These are phyloP conservation scores for Coemansia sp. DNA, from an alignment of 192 early-diverging fungal species.

Conservation along the genomic window DNA sequence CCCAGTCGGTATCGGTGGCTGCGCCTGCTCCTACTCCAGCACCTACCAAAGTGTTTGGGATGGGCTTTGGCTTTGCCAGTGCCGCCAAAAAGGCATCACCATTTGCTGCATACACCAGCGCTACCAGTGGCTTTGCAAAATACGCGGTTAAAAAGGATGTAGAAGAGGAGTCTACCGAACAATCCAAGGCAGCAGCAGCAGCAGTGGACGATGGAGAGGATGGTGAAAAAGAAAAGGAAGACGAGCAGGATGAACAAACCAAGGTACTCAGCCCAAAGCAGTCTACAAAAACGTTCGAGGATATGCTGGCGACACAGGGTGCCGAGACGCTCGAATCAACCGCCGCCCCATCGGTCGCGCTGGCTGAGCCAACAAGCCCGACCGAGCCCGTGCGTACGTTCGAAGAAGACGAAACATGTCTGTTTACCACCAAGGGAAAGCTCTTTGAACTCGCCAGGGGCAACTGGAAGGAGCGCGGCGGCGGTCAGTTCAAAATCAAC, in stretches of 20 bases:
- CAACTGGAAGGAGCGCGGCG: constrained; percentile 51
- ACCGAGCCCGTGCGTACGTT: constrained; percentile 28
- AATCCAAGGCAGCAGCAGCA: not conserved
- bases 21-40: constrained; percentile 7
- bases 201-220: not conserved
- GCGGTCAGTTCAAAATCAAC: constrained; percentile 49
- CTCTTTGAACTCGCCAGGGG: constrained; percentile 38
- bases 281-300: constrained; percentile 25
- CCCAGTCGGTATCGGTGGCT: constrained; percentile 6
- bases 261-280: constrained; percentile 1
- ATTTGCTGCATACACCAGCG: constrained; percentile 19
- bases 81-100: constrained; percentile 30
- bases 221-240: not conserved
- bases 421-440: constrained; percentile 43
- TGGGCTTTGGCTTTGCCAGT: constrained; percentile 33
- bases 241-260: not conserved
- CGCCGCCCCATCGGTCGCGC: not conserved
- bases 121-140: constrained; percentile 40
- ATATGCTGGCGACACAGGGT: constrained; percentile 35
- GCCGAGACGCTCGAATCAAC: constrained; percentile 22
- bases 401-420: constrained; percentile 52
- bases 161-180: not conserved
- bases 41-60: constrained; percentile 28
- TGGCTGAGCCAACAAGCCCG: not conserved
- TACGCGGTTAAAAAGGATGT: constrained; percentile 24